Evolutionary conservation across 2,329 filamentous ascomycete genomes (phyloP), one percentile per base, ranked within the genome.

Genomic region (Stromatinia cepivora): DNA sequence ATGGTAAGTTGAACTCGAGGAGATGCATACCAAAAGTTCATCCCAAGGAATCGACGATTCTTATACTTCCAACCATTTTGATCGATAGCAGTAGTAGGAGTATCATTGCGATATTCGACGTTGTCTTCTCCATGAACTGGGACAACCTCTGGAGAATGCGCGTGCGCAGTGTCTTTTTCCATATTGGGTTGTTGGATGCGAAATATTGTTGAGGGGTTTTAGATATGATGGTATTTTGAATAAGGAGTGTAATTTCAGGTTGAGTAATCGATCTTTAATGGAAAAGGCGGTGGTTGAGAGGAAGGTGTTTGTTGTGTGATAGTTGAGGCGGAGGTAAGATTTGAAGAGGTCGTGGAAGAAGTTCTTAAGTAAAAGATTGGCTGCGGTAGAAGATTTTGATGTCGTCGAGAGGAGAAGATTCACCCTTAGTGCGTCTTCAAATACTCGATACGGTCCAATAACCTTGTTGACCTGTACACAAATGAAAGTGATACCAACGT

Each of bases 1-100:
- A 93, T 85, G 71, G 90, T 75, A 48, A 94, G 84, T 80, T 94
- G 91, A 61, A 88, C 80, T 76, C 88, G 86, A 17, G 91, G 91
- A 69, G 90, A 92, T 31, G 91, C 91, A 78, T 90, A 93, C 84
- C 88, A 92, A 10, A 90, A 71, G 73, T 84, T 84, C 70, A 80
- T 80, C 63, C 82, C 81, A 25, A 85, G 84, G 69, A 92, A 70
- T 69, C 82, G 84, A 76, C 87, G 76, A 62, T 84, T 82, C 76
- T 85, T 88, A 83, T 93, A 92, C 81, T 88, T 89, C 90, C 90
- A 92, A 72, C 85, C 85, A 17, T 42, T 5, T 4, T 53, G 46
- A 28, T 64, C 15, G 36, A 68, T 54, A 3, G 50, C 36, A 1
- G 62, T 59, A 8, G 42, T 46, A 36, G 57, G 58, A n/a, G 45